These are phyloP conservation scores for Botrytis byssoidea DNA, from an alignment of 2,329 filamentous ascomycete species.

Conservation along the genomic window DNA sequence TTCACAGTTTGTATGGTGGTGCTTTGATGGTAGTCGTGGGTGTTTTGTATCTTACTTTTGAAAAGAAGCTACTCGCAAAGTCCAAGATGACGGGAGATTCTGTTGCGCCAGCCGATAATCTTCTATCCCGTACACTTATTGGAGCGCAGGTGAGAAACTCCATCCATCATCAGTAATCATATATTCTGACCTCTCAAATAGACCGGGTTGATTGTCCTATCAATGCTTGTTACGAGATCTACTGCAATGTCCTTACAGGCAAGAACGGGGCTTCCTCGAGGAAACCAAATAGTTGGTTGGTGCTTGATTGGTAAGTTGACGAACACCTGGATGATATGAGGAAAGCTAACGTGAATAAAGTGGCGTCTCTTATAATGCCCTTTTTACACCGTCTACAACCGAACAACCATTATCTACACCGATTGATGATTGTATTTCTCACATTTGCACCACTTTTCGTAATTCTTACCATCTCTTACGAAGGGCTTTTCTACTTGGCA, in stretches of 20 bases:
- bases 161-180: neutral
- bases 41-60: constrained; percentile 74
- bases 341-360: constrained; percentile 42
- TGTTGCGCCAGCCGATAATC: constrained; percentile 42
- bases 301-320: constrained; percentile 62
- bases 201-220: constrained; percentile 73
- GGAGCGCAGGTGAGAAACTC: constrained; percentile 58
- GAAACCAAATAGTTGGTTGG: constrained; percentile 88
- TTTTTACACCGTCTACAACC: constrained; percentile 77
- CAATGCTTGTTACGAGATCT: constrained; percentile 83
- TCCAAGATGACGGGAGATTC: constrained; percentile 33
- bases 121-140: constrained; percentile 57
- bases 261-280: constrained; percentile 77
- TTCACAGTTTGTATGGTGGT: constrained; percentile 68
- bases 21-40: constrained; percentile 75
- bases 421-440: constrained; percentile 83
- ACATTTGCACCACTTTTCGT: constrained; percentile 92
- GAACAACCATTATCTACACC: constrained; percentile 85
- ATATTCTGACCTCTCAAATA: constrained; percentile 42
- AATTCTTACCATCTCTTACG: constrained; percentile 94
- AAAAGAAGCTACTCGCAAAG: constrained; percentile 50
- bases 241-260: constrained; percentile 83
- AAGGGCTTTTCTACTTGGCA: constrained; percentile 90
- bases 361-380: constrained; percentile 73
- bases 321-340: constrained; percentile 21